Evolutionary conservation across 305 asterid species (phyloP), one percentile per base, ranked within the genome.

Genomic region (Solanum aculeatissimum): DNA sequence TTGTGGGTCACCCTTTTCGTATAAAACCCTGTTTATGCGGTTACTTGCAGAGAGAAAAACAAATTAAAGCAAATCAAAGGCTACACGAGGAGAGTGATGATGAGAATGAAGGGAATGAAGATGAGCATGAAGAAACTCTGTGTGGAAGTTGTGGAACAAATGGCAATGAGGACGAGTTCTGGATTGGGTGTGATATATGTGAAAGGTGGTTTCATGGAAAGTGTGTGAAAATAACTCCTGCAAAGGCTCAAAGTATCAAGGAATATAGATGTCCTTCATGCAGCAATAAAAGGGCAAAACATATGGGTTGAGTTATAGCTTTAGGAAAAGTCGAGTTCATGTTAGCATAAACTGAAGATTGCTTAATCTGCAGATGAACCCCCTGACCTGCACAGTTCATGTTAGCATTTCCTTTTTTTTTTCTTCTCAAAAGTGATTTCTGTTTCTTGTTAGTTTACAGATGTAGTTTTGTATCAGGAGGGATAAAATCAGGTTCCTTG

Each of bases 151-250:
- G 98, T 38, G 94, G 97, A 65, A 97, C 94, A 84, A 89, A 90
- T 81, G 93, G 92, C 92, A 93, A 88, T 38, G 94, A 89, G 25
- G 95, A 92, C 58, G 97, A 94, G 86, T 94, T 93, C 92, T 95
- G 99, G 99, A 95, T 95, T 62, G 95, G 96, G 58, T 94, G 98
- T 83, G 99, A 94, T 87, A 89, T 93, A 63, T 95, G 99, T 49
- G 97, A 95, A 89, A 91, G 91, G 84, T 94, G 97, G 99, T 95
- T 75, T 91, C 99, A 95, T 82, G 98, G 98, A 80, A 95, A 95
- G 88, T 95, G 98, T 25, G 99, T 94, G 88, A 94, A 92, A 86
- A 95, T 95, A 88, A 94, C 97, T 47, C 97, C 98, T 32, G 97
- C 97, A 53, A 94, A 92, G 90, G 99, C 99, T 18, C 97, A 93